These are phyloP conservation scores for Pseudopyricularia cyperi DNA, from an alignment of 2,329 filamentous ascomycete species.

Conservation along the genomic window DNA sequence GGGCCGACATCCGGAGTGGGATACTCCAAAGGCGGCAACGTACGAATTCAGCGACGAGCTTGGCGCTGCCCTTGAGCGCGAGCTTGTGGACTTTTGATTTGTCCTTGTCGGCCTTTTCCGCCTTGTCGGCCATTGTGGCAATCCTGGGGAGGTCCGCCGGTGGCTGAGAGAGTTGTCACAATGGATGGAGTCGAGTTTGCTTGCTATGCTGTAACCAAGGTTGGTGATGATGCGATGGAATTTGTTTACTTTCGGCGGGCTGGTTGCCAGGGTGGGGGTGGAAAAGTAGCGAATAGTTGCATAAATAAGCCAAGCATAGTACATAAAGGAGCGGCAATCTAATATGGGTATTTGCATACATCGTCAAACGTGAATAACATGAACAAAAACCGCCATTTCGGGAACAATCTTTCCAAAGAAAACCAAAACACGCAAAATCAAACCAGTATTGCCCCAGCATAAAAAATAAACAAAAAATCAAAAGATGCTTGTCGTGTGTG, in stretches of 20 bases:
- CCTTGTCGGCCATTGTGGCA: not conserved
- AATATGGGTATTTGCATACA: too few species aligned
- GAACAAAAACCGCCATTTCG: too few species aligned
- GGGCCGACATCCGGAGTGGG: not conserved
- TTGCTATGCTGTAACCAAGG: not conserved
- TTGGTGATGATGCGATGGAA: not conserved
- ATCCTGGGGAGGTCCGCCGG: not conserved
- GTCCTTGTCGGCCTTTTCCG: constrained; percentile 35
- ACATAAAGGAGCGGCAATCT: too few species aligned
- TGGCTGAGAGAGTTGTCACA: not conserved
- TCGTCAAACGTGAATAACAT: too few species aligned
- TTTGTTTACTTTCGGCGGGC: constrained; percentile 1
- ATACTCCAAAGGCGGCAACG: constrained; percentile 19
- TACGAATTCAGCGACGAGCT: constrained; percentile 91
- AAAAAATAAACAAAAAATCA: too few species aligned
- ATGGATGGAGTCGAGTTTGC: too few species aligned
- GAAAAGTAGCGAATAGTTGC: too few species aligned
- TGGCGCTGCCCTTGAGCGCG: constrained; percentile 70
- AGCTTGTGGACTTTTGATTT: constrained; percentile 93
- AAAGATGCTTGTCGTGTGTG: too few species aligned
- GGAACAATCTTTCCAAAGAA: too few species aligned
- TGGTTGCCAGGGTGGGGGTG: not conserved
- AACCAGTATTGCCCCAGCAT: too few species aligned
- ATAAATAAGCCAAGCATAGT: too few species aligned
- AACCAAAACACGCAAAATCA: too few species aligned